Evolutionary conservation across 345 rosid species (phyloP).

Genomic region (Gossypium ekmanianum): DNA sequence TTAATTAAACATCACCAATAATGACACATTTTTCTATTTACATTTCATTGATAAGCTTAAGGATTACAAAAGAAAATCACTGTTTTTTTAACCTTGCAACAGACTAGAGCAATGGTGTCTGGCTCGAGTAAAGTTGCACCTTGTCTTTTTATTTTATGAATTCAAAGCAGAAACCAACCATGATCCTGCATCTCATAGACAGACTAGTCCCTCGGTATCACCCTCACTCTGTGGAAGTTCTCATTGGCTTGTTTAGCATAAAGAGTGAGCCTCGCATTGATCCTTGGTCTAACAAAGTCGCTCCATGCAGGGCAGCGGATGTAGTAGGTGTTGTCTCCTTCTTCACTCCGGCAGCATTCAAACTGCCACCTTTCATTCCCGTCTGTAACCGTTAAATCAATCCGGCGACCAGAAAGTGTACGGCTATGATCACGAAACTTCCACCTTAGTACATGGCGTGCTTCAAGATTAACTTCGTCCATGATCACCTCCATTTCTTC

Average conservation of each 20-base stretch:
- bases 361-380: neutral
- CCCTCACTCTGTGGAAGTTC: neutral
- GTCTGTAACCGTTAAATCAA: neutral
- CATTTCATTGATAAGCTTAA: too few relatives aligned
- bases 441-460: neutral
- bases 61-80: too few relatives aligned
- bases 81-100: too few relatives aligned
- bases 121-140: too few relatives aligned
- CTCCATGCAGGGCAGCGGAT: neutral
- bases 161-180: too few relatives aligned
- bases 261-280: neutral
- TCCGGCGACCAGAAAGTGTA: neutral
- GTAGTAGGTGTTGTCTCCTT: neutral
- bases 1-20: too few relatives aligned
- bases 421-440: neutral
- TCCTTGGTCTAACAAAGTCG: neutral
- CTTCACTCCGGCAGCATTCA: neutral
- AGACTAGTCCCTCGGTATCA: neutral
- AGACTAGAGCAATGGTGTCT: too few relatives aligned
- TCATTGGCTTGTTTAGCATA: neutral
- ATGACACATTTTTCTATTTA: too few relatives aligned
- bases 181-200: too few relatives aligned
- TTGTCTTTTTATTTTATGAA: too few relatives aligned
- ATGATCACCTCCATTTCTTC: neutral
- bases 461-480: neutral